A percentile compares a stretch with the other conserved stretches of the same genome.
These are phyloP conservation scores for Boletus edulis DNA, from an alignment of 768 basidiomycete species.

Conservation along the genomic window DNA sequence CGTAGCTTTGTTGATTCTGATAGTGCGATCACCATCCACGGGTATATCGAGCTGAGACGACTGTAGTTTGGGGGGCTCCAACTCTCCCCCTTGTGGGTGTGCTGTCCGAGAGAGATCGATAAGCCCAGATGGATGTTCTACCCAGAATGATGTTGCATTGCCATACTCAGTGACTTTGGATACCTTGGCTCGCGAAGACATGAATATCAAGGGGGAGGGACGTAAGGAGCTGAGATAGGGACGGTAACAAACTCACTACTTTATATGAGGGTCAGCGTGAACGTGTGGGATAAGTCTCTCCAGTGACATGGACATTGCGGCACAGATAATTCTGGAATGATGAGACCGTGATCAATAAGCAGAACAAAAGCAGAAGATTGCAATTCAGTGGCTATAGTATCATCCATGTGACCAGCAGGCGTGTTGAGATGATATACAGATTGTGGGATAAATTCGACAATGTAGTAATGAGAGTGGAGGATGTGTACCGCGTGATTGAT, in stretches of 20 bases:
- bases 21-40: constrained; percentile 48
- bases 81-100: constrained; percentile 32
- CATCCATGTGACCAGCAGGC: constrained; percentile 9
- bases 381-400: constrained; percentile 4
- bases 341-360: constrained; percentile 8
- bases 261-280: constrained; percentile 2
- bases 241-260: constrained; percentile 1
- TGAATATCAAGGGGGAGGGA: constrained; percentile 13
- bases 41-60: constrained; percentile 50
- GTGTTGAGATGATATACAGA: constrained; percentile 20
- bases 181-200: constrained; percentile 47
- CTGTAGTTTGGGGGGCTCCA: constrained; percentile 31
- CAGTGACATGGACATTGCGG: not conserved
- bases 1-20: constrained; percentile 48
- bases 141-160: constrained; percentile 56
- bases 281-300: not conserved
- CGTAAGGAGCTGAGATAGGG: not conserved
- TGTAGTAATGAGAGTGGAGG: constrained; percentile 6
- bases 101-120: constrained; percentile 56
- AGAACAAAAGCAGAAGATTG: not conserved
- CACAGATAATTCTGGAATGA: constrained; percentile 10
- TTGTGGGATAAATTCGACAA: constrained; percentile 11
- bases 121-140: constrained; percentile 64
- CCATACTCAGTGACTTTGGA: constrained; percentile 51
- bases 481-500: constrained; percentile 8